Evolutionary conservation across 2,329 filamentous ascomycete genomes (phyloP), one percentile per base, ranked within the genome.

Genomic region (Myriosclerotinia scirpicola): DNA sequence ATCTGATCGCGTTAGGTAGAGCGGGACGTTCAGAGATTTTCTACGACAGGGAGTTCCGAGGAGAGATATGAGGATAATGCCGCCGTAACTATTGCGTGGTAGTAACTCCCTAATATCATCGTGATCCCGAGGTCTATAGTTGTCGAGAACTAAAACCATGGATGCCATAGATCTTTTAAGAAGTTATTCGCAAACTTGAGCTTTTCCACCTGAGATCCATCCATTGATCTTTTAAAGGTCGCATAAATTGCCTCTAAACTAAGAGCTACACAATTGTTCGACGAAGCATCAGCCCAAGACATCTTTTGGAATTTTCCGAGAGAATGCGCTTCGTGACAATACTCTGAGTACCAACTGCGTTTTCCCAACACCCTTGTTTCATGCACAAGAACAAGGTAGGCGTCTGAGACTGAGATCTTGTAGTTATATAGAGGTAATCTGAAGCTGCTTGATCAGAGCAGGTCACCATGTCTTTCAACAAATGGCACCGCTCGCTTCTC

Each of bases 61-160:
- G 22, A 20, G 36, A 7, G 50, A 63, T 54, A 54, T 63, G n/a
- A 54, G 17, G 7, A 46, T 34, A 7, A 46, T 46, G 20, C 67
- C 69, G 5, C 69, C 68, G 26, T 67, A 69, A 14, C 69, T 68
- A 14, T 53, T 65, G 38, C 34, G 38, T 42, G 68, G 71, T 11
- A 71, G 22, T n/a, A 71, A 44, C 14, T 69, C 64, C 52, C 68
- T 69, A 22, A 68, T 67, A 6, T 63, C 56, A 34, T 70, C 66
- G 30, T 69, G 67, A 9, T 38, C 30, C 3, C 20, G 48, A 11
- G 65, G 48, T 3, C 69, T 61, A 34, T 68, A 71, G 26, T 68
- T 67, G 14, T 71, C 68, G 5, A 71, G 65, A 11, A 69, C 62
- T 20, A 70, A 63, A 71, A 38, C 69, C 70, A 69, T 52, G 70